These are phyloP conservation scores for Saccharomyces hybrid DNA, from an alignment of 1,139 yeast genomes.

Conservation along the genomic window DNA sequence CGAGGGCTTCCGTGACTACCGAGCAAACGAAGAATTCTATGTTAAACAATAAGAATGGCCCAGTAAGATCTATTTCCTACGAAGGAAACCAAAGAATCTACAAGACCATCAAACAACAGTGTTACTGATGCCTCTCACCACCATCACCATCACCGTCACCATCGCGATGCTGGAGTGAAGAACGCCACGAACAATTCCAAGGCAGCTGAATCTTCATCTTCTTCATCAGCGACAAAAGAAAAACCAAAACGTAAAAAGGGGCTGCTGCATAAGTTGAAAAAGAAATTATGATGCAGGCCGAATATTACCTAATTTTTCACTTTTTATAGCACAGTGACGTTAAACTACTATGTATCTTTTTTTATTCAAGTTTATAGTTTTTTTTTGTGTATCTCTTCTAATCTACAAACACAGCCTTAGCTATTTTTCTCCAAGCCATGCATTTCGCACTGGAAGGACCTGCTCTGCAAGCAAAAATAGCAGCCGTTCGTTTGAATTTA, in stretches of 20 bases:
- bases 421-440: too few relatives aligned
- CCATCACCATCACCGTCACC: background rate
- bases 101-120: background rate
- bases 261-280: conserved; percentile 14
- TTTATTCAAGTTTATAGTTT: background rate
- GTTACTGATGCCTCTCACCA: background rate
- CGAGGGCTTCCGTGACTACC: background rate
- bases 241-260: conserved; percentile 15
- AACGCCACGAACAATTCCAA: conserved; percentile 1
- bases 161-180: background rate
- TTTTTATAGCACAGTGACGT: background rate
- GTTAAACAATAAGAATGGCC: conserved; percentile 1
- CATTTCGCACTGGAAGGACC: too few relatives aligned
- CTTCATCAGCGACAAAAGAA: conserved; percentile 4
- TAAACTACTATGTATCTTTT: background rate
- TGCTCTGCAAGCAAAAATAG: too few relatives aligned
- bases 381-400: background rate
- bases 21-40: background rate
- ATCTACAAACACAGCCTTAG: too few relatives aligned
- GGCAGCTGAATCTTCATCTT: conserved; percentile 3
- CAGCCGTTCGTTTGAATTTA: too few relatives aligned
- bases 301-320: background rate
- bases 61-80: conserved; percentile 4
- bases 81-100: background rate
- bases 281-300: conserved; percentile 8